Evolutionary conservation across 2,329 filamentous ascomycete species (phyloP).

Genomic region (Scleromitrula shiraiana): DNA sequence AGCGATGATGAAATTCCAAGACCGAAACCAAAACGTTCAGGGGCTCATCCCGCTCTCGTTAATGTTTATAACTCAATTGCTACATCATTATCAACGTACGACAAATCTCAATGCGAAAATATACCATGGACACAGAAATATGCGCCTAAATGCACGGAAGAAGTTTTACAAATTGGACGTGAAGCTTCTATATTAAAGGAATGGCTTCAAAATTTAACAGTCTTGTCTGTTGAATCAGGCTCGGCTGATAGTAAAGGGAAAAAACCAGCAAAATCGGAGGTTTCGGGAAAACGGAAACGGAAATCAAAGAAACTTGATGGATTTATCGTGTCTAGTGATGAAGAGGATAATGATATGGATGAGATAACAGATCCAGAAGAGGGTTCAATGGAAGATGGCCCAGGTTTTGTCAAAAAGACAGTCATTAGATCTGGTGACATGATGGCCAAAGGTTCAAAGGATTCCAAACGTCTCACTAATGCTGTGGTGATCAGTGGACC

Average conservation of each 20-base stretch:
- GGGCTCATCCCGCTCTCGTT: conserved; percentile 49
- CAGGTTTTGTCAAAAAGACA: conserved; percentile 41
- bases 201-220: conserved; percentile 71
- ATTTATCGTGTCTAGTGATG: conserved; percentile 72
- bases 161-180: conserved; percentile 67
- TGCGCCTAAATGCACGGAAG: conserved; percentile 56
- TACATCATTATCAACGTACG: conserved; percentile 66
- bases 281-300: conserved; percentile 55
- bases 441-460: conserved; percentile 33
- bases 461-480: conserved; percentile 52
- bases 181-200: conserved; percentile 66
- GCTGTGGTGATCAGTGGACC: conserved; percentile 84
- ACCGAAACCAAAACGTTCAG: conserved; percentile 15
- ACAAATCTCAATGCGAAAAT: conserved; percentile 66
- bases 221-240: conserved; percentile 67
- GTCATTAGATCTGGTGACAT: conserved; percentile 41
- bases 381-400: conserved; percentile 27
- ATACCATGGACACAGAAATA: conserved; percentile 79
- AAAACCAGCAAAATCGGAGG: conserved; percentile 26
- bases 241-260: conserved; percentile 23
- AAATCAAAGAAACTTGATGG: conserved; percentile 61
- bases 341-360: conserved; percentile 62
- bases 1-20: conserved; percentile 33
- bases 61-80: conserved; percentile 53
- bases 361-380: conserved; percentile 57